These are phyloP conservation scores for Pythium myriotylum DNA, from an alignment of 352 stramenopile genomes.

Conservation along the genomic window DNA sequence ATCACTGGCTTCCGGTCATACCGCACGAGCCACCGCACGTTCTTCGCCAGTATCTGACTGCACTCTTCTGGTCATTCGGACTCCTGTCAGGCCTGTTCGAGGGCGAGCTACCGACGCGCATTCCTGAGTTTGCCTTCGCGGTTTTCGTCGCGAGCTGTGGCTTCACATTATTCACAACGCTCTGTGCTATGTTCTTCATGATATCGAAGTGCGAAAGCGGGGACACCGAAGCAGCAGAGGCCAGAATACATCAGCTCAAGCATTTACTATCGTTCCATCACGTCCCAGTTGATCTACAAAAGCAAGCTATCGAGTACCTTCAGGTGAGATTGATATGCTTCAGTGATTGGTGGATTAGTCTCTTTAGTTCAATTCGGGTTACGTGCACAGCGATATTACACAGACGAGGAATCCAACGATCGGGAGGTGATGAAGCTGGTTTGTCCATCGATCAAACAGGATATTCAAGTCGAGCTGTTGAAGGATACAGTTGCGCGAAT, in stretches of 20 bases:
- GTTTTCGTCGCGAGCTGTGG: conserved; percentile 63
- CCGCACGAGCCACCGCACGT: conserved; percentile 33
- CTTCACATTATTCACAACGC: conserved; percentile 69
- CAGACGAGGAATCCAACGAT: conserved; percentile 70
- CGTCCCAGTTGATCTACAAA: conserved; percentile 57
- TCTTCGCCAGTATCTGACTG: conserved; percentile 44
- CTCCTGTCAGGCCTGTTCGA: conserved; percentile 73
- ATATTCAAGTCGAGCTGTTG: conserved; percentile 75
- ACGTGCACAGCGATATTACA: conserved; percentile 61
- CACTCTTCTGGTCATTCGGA: conserved; percentile 70
- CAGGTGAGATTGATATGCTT: conserved; percentile 28
- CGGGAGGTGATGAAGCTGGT: conserved; percentile 67
- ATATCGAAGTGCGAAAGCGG: conserved; percentile 81
- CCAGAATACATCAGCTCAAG: conserved; percentile 72
- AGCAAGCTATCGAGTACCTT: conserved; percentile 69
- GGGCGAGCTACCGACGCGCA: conserved; percentile 53
- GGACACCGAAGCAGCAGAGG: conserved; percentile 55
- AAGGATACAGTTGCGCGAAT: conserved; percentile 51
- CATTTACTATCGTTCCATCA: conserved; percentile 71
- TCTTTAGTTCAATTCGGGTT: background rate
- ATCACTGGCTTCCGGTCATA: conserved; percentile 53
- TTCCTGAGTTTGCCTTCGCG: conserved; percentile 65
- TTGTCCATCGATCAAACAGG: conserved; percentile 72
- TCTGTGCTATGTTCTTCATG: conserved; percentile 79
- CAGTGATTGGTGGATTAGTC: background rate